Percentiles rank a stretch among this genome's conserved stretches.
These are phyloP conservation scores for Gamsiella multidivaricata DNA, from an alignment of 192 early-diverging fungal genomes.

Conservation along the genomic window DNA sequence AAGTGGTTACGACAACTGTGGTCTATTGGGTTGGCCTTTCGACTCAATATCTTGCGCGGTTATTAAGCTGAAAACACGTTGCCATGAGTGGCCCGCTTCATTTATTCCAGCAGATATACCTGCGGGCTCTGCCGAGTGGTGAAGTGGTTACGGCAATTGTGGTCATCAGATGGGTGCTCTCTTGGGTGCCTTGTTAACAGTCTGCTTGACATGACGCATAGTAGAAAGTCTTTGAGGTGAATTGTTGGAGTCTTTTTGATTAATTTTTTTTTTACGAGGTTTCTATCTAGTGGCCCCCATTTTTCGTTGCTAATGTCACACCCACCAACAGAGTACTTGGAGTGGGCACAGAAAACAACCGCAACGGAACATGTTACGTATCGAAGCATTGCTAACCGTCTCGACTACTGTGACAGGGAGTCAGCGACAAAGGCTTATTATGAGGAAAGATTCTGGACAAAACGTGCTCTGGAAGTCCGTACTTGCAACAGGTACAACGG, in stretches of 20 bases:
- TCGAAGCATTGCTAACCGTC: background rate
- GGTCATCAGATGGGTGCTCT: slow-evolving; percentile 36
- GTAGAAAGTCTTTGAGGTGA: slow-evolving; percentile 1
- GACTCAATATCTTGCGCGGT: too few relatives aligned
- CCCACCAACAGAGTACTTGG: slow-evolving; percentile 10
- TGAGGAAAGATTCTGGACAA: slow-evolving; percentile 16
- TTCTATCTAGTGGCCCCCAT: background rate
- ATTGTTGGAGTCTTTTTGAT: background rate
- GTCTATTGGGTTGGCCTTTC: too few relatives aligned
- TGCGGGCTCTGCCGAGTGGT: slow-evolving; percentile 13
- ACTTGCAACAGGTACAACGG: too few relatives aligned
- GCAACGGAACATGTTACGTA: slow-evolving; percentile 11
- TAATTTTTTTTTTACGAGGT: slow-evolving; percentile 8
- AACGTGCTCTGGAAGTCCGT: slow-evolving; percentile 23
- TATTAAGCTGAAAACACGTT: too few relatives aligned
- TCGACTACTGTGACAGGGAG: slow-evolving; percentile 21
- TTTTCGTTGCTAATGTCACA: background rate
- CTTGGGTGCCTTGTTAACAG: slow-evolving; percentile 27
- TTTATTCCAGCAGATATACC: slow-evolving; percentile 25
- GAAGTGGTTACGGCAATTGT: slow-evolving; percentile 33
- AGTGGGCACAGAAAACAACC: slow-evolving; percentile 3
- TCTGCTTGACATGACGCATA: slow-evolving; percentile 28
- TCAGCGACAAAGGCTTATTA: slow-evolving; percentile 8
- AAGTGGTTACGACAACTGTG: slow-evolving; percentile 27
- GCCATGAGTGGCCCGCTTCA: slow-evolving; percentile 19